Evolutionary conservation across 371 early-diverging fungal species (phyloP), one percentile per base, ranked within the genome.

Genomic region (Rhizopus arrhizus): DNA sequence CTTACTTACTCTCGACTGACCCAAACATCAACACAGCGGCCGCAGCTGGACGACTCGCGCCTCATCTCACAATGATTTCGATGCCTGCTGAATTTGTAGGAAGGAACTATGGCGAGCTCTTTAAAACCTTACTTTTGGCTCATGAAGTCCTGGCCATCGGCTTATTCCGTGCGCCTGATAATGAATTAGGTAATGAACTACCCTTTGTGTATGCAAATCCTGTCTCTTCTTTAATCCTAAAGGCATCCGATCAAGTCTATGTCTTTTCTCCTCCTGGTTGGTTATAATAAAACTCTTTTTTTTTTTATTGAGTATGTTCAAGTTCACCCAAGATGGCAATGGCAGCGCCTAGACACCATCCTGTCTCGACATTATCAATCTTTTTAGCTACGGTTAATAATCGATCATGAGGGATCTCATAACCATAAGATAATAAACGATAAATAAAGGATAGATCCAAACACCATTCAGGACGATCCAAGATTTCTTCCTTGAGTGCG

Each of bases 341-440:
- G 22, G 96, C 87, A 6, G 96, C 95, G 28, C 98, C 98, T 31
- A 98, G 73, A 66, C 94, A 93, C 98, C 98, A 98, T 6, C 98
- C 98, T 5, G 95, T 95, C 70, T 98, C 97, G 34, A 94, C 85
- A 29, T 87, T 92, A 36, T 89, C 84, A 60, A 98, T 94, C 83
- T 96, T 96, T 70, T 96, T 94, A n/a, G 94, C 90, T 16, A 91
- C 85, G 49, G 84, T 84, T 9, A 98, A 65, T 11, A 75, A 74
- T 29, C 95, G 76, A n/a, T 82, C 72, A 45, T 81, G 78, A 3
- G 90, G 84, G 45, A 98, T 85, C 40, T 90, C 92, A 62, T 95
- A 95, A 2, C 96, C 98, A 68, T 82, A 81, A 13, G 81, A 84
- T 22, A 98, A 77, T 52, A 98, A 72, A 7, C 86, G 82, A 66